Base-by-base conservation (phyloP, 2,329 filamentous ascomycete species). In the Pseudofabraea citricarpa region DNA sequence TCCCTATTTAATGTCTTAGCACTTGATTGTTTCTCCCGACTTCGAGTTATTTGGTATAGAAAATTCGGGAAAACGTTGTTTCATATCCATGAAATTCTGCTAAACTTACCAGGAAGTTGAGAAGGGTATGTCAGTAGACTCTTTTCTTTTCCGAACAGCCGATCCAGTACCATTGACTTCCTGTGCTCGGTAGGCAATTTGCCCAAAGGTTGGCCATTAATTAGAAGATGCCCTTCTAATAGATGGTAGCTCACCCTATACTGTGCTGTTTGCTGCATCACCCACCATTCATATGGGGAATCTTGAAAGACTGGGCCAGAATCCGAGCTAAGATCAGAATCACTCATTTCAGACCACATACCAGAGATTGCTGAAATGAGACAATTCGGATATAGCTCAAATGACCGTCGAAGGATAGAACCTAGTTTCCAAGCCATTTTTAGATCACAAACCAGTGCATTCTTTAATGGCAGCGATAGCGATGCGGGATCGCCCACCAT, bases 91-190 rank as follows among this genome's bases (percentile, higher is more conserved):
- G n/a, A n/a, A n/a, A n/a, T n/a, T n/a, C n/a, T n/a, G n/a, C n/a
- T n/a, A n/a, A n/a, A n/a, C n/a, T n/a, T n/a, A n/a, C 74, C 77
- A 0, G 54, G 57, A 0, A 77, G 46, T 0, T 49, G 44, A 0
- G 81, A 84, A 0, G 79, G 73, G 16, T 60, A 75, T 0, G 72
- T 74, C 1, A 71, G 65, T 0, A 83, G 66, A 20, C 66, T 65
- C n/a, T n/a, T n/a, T 12, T 74, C 69, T 2, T 70, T 60, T 0
- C 74, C 74, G 51, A 86, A 83, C 0, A 86, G 64, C 3, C 71
- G 64, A 5, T 60, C 56, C 4, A 83, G 63, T 2, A 60, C 54
- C 10, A 48, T 37, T 1, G 70, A 64, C 3, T 73, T 55, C 15
- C 67, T 69, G 32, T 77, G 72, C 2, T 73, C 62, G 0, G 66